Evolutionary conservation across 1,284 basidiomycete species (phyloP).

Genomic region (Xerocomus minutiporus): DNA sequence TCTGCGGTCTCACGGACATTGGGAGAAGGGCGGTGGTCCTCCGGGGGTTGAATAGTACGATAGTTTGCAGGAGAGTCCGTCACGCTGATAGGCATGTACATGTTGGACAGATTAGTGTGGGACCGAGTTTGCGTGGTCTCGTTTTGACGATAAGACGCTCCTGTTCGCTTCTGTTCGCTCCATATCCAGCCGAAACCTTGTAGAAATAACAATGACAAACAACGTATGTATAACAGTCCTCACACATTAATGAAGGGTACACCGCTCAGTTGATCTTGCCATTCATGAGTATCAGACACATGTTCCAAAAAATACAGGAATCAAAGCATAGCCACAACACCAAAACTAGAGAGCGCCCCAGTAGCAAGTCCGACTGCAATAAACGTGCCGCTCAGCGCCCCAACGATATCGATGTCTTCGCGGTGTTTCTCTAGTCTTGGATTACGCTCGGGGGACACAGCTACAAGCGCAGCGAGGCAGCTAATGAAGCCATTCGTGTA

Average conservation of each 20-base stretch:
- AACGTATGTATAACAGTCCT: too few relatives aligned
- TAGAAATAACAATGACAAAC: constrained; percentile 14
- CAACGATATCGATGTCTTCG: constrained; percentile 80
- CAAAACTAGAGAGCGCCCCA: constrained; percentile 77
- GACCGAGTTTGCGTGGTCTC: background rate
- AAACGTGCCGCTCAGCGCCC: constrained; percentile 75
- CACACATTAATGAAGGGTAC: too few relatives aligned
- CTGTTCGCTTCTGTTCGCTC: background rate
- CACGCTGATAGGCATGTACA: background rate
- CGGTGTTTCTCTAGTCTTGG: constrained; percentile 53
- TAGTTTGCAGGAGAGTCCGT: background rate
- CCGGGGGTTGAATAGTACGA: constrained; percentile 7
- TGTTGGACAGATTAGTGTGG: background rate
- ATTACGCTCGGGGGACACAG: constrained; percentile 69
- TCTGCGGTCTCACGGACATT: background rate
- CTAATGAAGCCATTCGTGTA: constrained; percentile 70
- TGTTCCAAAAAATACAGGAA: background rate
- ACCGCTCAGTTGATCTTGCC: too few relatives aligned
- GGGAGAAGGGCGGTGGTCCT: background rate
- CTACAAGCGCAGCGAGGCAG: constrained; percentile 67
- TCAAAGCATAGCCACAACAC: constrained; percentile 63
- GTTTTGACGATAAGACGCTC: background rate
- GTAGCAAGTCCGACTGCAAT: constrained; percentile 72
- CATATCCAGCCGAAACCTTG: background rate
- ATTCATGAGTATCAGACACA: too few relatives aligned